These are phyloP conservation scores for Collybiopsis luxurians DNA, from an alignment of 768 basidiomycete genomes.

Conservation along the genomic window DNA sequence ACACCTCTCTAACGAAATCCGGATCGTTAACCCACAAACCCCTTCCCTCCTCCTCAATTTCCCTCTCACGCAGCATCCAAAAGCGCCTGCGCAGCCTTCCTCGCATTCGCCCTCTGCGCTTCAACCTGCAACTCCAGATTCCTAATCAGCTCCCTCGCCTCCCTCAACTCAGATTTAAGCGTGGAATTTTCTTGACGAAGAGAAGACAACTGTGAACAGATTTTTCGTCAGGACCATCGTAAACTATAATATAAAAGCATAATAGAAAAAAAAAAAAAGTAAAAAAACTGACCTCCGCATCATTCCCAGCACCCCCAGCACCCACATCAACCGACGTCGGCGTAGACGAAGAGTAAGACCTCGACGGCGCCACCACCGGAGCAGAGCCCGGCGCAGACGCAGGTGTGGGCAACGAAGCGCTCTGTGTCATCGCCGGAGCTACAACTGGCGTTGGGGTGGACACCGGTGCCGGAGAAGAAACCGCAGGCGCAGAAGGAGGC, in stretches of 20 bases:
- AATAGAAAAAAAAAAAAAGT: too few relatives aligned
- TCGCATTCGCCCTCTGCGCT: slow-evolving; percentile 68
- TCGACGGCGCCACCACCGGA: slow-evolving; percentile 8
- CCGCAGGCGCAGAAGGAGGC: slow-evolving; percentile 25
- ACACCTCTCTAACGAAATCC: too few relatives aligned
- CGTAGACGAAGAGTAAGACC: slow-evolving; percentile 3
- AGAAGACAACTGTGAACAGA: not conserved
- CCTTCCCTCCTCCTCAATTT: too few relatives aligned
- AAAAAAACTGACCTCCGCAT: not conserved
- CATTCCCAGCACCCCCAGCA: too few relatives aligned
- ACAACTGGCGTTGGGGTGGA: too few relatives aligned
- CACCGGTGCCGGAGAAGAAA: not conserved
- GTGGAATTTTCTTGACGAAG: slow-evolving; percentile 58
- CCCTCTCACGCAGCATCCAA: too few relatives aligned
- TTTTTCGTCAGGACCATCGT: not conserved
- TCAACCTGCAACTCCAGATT: slow-evolving; percentile 84
- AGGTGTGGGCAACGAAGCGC: too few relatives aligned
- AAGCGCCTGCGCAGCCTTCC: slow-evolving; percentile 78
- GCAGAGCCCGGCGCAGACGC: not conserved
- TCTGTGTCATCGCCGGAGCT: too few relatives aligned
- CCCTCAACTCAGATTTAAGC: slow-evolving; percentile 66
- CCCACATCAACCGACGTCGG: not conserved
- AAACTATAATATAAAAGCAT: too few relatives aligned
- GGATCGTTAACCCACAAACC: too few relatives aligned
- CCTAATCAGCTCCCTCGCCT: slow-evolving; percentile 78